A percentile compares a stretch with the other conserved stretches of the same genome.
phyloP scores from a whole-genome alignment of 345 rosid species.

The Raphanus sativus region DNA sequence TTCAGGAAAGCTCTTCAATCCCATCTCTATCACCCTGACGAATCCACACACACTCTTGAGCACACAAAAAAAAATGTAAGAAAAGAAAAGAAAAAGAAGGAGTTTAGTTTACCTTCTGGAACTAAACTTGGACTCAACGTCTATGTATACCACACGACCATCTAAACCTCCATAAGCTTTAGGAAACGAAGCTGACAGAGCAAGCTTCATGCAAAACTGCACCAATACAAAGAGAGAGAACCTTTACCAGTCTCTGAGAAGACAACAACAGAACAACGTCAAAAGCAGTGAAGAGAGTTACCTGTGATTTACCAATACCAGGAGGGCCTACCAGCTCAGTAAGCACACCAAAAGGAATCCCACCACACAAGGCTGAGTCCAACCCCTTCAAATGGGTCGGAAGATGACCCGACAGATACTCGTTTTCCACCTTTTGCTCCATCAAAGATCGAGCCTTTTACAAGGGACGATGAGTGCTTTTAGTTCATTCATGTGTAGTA shows the following conservation, averaged over 20 bases:
- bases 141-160: conserved; percentile 73
- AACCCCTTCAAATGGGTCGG: conserved; percentile 71
- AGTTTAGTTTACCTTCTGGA: conserved; percentile 58
- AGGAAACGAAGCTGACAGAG: conserved; percentile 74
- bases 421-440: conserved; percentile 49
- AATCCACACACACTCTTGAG: conserved; percentile 16
- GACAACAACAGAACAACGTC: background rate
- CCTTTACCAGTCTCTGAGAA: background rate
- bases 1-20: conserved; percentile 69
- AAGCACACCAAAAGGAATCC: conserved; percentile 81
- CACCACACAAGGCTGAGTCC: conserved; percentile 72
- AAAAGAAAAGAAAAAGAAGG: background rate
- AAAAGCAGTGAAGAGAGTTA: background rate
- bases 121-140: conserved; percentile 80
- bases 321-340: conserved; percentile 87
- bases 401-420: conserved; percentile 63
- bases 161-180: conserved; percentile 68
- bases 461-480: background rate
- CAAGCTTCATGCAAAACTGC: conserved; percentile 82
- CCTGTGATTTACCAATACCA: conserved; percentile 91
- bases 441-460: conserved; percentile 55
- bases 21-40: conserved; percentile 82
- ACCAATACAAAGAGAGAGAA: background rate
- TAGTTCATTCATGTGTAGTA: background rate
- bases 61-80: background rate